Percentiles rank a stretch among this genome's conserved stretches.
Evolutionary conservation across 805 yeast genomes (phyloP).

Genomic region (Tetrapisispora arboricola): DNA sequence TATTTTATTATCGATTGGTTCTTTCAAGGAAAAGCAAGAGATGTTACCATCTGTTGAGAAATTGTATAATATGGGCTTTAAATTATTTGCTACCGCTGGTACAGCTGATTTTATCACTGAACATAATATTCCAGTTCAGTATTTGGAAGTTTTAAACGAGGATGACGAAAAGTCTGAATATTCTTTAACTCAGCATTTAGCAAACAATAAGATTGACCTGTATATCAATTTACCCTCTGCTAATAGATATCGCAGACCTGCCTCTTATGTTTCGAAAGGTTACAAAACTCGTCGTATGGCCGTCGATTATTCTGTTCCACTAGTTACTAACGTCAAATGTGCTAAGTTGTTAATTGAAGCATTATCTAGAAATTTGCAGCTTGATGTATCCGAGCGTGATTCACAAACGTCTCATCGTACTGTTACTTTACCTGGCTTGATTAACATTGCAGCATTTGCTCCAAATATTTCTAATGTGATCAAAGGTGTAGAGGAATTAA

Average conservation of each 20-base stretch:
- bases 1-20: slow-evolving; percentile 87
- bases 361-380: slow-evolving; percentile 52
- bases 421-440: slow-evolving; percentile 73
- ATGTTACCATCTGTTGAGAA: slow-evolving; percentile 78
- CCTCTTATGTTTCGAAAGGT: slow-evolving; percentile 94
- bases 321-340: slow-evolving; percentile 94
- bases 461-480: slow-evolving; percentile 46
- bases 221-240: slow-evolving; percentile 95
- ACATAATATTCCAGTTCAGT: slow-evolving; percentile 88
- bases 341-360: slow-evolving; percentile 96
- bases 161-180: slow-evolving; percentile 83
- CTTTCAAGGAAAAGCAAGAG: slow-evolving; percentile 92
- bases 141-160: slow-evolving; percentile 76
- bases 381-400: slow-evolving; percentile 68
- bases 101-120: slow-evolving; percentile 97
- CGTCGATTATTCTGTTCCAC: slow-evolving; percentile 94
- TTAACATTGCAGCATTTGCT: slow-evolving; percentile 70
- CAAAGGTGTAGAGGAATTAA: slow-evolving; percentile 45
- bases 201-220: slow-evolving; percentile 90
- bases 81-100: slow-evolving; percentile 95
- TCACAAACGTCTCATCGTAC: slow-evolving; percentile 86
- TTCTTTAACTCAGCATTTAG: slow-evolving; percentile 91
- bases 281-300: slow-evolving; percentile 99
- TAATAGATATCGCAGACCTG: slow-evolving; percentile 97
- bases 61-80: slow-evolving; percentile 74